Percentiles rank a stretch among this genome's conserved stretches.
Conservation (phyloP, 257 asterid genomes). For the Paulownia fortunei region DNA sequence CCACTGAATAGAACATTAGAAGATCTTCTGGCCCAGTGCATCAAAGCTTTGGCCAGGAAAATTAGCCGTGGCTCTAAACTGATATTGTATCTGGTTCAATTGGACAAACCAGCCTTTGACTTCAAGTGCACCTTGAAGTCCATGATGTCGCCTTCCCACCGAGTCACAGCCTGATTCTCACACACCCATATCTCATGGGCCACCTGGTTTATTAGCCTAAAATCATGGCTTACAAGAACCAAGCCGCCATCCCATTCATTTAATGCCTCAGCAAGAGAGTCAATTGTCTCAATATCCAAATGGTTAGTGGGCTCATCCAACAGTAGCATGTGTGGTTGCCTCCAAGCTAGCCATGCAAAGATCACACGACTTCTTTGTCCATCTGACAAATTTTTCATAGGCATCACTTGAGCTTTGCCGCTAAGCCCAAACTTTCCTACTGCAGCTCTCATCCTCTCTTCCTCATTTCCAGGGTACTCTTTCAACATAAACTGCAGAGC, state of each 20-base stretch:
- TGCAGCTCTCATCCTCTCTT: constrained; percentile 92
- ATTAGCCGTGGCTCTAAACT: constrained; percentile 4
- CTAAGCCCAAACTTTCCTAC: constrained; percentile 88
- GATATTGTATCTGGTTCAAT: constrained; percentile 23
- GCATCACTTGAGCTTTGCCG: constrained; percentile 97
- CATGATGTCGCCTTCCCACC: constrained; percentile 96
- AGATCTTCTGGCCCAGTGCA: not conserved
- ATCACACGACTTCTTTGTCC: constrained; percentile 91
- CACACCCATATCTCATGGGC: constrained; percentile 99
- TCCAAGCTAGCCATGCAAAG: constrained; percentile 95
- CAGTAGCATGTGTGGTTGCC: constrained; percentile 87
- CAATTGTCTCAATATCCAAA: constrained; percentile 95
- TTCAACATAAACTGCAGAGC: constrained; percentile 76
- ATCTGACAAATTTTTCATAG: constrained; percentile 89
- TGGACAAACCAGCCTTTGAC: constrained; percentile 67
- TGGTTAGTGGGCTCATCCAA: constrained; percentile 98
- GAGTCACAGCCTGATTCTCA: constrained; percentile 77
- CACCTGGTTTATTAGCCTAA: constrained; percentile 97
- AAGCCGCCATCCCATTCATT: constrained; percentile 98
- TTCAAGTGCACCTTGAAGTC: constrained; percentile 87
- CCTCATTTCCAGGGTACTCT: constrained; percentile 93
- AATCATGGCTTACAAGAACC: constrained; percentile 97
- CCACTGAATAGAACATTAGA: not conserved
- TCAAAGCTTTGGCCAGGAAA: constrained; percentile 20
- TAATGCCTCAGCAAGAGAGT: constrained; percentile 93